Conservation (phyloP, 495 filamentous ascomycete genomes). For the Xylaria sp. region DNA sequence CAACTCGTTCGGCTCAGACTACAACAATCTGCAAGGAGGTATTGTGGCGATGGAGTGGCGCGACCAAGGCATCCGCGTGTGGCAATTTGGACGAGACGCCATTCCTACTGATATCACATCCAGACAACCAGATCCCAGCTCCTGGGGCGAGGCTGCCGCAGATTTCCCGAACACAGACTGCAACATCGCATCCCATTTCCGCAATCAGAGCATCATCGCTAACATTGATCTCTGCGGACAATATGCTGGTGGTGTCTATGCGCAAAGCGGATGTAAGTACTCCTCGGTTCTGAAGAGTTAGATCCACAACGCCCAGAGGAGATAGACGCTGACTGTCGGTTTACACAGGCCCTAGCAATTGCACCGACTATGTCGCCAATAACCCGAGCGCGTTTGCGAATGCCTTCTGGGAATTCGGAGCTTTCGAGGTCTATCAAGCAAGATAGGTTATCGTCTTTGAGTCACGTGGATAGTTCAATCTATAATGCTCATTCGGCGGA, state of each 20-base stretch:
- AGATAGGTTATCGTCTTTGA: not conserved
- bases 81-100: constrained; percentile 60
- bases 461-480: not conserved
- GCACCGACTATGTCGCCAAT: constrained; percentile 67
- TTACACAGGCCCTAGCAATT: constrained; percentile 54
- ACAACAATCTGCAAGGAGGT: constrained; percentile 66
- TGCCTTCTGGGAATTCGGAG: constrained; percentile 72
- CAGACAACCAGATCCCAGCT: constrained; percentile 61
- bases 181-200: constrained; percentile 66
- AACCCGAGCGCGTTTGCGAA: constrained; percentile 66
- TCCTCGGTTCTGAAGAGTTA: constrained; percentile 12
- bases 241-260: constrained; percentile 61
- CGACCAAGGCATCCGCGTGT: constrained; percentile 63
- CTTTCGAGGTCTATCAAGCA: constrained; percentile 65
- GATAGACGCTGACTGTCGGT: constrained; percentile 35
- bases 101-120: constrained; percentile 61
- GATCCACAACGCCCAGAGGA: not conserved
- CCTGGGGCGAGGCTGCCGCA: constrained; percentile 65
- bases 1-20: constrained; percentile 59
- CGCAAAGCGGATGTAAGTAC: constrained; percentile 53
- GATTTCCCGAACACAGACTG: constrained; percentile 65
- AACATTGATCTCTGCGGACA: constrained; percentile 74
- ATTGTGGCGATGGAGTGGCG: constrained; percentile 72
- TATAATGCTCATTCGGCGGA: not conserved
- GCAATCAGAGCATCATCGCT: constrained; percentile 69